These are phyloP conservation scores for Silene vulgaris DNA, from an alignment of 179 eudicot genomes.

Conservation along the genomic window DNA sequence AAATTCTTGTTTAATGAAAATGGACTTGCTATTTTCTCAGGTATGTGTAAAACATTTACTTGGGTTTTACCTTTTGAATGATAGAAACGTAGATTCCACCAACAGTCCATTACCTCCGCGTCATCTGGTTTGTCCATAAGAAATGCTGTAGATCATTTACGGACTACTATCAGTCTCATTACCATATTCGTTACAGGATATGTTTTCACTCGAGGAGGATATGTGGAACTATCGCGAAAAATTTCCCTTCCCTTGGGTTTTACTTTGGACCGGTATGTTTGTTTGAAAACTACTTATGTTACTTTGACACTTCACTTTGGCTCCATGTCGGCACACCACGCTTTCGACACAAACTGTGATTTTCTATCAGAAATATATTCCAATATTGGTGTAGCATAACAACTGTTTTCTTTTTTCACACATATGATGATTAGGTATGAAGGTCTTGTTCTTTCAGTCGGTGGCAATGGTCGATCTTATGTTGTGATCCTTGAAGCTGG, in stretches of 20 bases:
- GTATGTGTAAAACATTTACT: constrained; percentile 23
- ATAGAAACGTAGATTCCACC: no score
- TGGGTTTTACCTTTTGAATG: neutral
- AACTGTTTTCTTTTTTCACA: neutral
- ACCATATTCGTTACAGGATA: constrained; percentile 45
- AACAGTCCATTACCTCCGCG: no score
- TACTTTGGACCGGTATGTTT: constrained; percentile 80
- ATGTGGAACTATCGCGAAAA: constrained; percentile 65
- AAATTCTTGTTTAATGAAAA: constrained; percentile 59
- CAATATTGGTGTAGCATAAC: neutral
- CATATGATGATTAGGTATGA: constrained; percentile 57
- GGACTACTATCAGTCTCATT: neutral
- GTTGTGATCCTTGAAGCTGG: constrained; percentile 77
- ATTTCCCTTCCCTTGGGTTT: constrained; percentile 84
- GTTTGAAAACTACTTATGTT: neutral
- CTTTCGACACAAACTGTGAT: no score
- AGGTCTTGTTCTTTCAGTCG: constrained; percentile 84
- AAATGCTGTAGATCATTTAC: no score
- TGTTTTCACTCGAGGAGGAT: constrained; percentile 92
- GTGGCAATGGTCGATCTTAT: constrained; percentile 93
- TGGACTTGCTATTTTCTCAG: constrained; percentile 73
- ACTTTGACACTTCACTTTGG: neutral
- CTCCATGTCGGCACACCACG: neutral
- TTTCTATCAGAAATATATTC: no score
- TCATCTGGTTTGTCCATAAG: no score